A percentile compares a stretch with the other conserved stretches of the same genome.
These are phyloP conservation scores for Pseudocercospora musae DNA, from an alignment of 2,329 filamentous ascomycete species.

Conservation along the genomic window DNA sequence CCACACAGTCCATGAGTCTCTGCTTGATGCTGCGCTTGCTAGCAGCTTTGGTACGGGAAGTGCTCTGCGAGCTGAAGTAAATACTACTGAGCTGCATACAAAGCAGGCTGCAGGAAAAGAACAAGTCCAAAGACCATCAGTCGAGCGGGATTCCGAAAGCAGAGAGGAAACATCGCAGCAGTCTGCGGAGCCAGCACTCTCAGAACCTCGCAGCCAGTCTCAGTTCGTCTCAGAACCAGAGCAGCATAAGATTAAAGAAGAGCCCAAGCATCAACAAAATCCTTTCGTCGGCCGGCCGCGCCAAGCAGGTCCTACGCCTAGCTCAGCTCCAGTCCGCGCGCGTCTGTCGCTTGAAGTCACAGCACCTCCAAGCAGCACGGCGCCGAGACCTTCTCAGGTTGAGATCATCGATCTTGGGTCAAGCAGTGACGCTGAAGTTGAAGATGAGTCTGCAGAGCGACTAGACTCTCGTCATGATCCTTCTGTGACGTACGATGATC, in stretches of 20 bases:
- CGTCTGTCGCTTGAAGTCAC: constrained; percentile 1
- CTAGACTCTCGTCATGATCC: not conserved
- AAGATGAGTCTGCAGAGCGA: not conserved
- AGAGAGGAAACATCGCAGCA: not conserved
- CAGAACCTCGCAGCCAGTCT: not conserved
- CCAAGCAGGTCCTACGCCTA: not conserved
- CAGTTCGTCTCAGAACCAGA: not conserved
- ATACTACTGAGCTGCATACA: not conserved
- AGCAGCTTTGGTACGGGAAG: not conserved
- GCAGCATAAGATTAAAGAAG: not conserved
- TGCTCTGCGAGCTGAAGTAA: not conserved
- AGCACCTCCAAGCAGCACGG: constrained; percentile 5
- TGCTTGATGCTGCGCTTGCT: not conserved
- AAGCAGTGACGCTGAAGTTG: constrained; percentile 14
- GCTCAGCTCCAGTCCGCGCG: constrained; percentile 5
- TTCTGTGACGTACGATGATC: not conserved
- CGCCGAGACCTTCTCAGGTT: constrained; percentile 10
- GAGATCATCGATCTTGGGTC: constrained; percentile 28
- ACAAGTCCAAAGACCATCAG: not conserved
- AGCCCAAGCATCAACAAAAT: not conserved
- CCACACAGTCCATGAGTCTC: not conserved
- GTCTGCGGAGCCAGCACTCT: not conserved
- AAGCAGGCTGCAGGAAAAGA: not conserved
- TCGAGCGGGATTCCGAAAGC: not conserved
- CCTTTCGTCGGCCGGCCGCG: not conserved